These are phyloP conservation scores for Drechslerella coelobrocha DNA, from an alignment of 2,329 filamentous ascomycete genomes.

Conservation along the genomic window DNA sequence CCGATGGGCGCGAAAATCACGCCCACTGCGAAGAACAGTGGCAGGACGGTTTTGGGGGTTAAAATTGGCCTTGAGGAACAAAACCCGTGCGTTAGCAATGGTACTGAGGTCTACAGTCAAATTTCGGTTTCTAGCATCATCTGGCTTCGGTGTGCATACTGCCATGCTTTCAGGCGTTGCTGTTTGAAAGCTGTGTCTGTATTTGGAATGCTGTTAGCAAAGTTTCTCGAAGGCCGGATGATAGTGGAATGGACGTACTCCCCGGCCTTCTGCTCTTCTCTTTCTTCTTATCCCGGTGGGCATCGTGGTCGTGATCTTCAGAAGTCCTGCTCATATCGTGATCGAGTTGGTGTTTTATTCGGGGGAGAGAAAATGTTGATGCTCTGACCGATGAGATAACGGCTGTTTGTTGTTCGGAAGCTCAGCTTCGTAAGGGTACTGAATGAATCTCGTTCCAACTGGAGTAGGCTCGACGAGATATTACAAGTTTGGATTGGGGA, in stretches of 20 bases:
- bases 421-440: too few relatives aligned
- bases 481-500: too few relatives aligned
- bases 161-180: constrained; percentile 97
- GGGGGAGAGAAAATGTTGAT: not conserved
- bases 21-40: constrained; percentile 87
- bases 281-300: constrained; percentile 69
- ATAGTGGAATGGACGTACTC: constrained; percentile 64
- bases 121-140: not conserved
- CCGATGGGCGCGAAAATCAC: constrained; percentile 94
- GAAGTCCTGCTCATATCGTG: constrained; percentile 45
- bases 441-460: too few relatives aligned
- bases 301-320: constrained; percentile 55
- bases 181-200: constrained; percentile 94
- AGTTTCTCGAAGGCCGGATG: constrained; percentile 36
- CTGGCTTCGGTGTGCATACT: constrained; percentile 67
- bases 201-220: constrained; percentile 51
- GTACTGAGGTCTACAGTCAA: not conserved
- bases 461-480: too few relatives aligned
- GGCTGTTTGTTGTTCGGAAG: not conserved
- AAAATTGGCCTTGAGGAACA: constrained; percentile 76
- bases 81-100: not conserved
- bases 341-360: not conserved
- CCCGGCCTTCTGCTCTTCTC: constrained; percentile 90
- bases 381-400: too few relatives aligned
- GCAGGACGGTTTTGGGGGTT: constrained; percentile 90